These are phyloP conservation scores for Umbellularia californica DNA, from an alignment of 164 flowering plant species.

Conservation along the genomic window DNA sequence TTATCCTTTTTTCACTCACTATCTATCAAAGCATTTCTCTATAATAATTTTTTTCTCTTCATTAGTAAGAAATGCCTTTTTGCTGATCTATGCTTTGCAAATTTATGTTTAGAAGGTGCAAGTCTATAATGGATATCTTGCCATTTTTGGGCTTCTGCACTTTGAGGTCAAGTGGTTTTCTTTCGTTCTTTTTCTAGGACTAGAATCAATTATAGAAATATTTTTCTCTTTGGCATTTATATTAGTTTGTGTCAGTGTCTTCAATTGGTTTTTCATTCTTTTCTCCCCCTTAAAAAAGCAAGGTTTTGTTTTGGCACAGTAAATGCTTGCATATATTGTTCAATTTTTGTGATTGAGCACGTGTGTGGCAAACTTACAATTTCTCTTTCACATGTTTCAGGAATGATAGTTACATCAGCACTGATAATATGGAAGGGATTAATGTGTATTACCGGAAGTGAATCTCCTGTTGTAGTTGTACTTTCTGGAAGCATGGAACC, in stretches of 20 bases:
- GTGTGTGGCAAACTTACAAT: neutral
- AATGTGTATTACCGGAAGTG: conserved; percentile 80
- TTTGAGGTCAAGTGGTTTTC: too few species aligned
- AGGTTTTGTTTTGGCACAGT: conserved; percentile 1
- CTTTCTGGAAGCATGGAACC: conserved; percentile 89
- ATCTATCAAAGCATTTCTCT: too few species aligned
- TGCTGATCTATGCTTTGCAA: too few species aligned
- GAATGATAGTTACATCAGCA: conserved; percentile 77
- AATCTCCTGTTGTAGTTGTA: conserved; percentile 81
- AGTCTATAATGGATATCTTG: too few species aligned
- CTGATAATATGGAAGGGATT: conserved; percentile 78
- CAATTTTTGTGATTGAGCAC: neutral
- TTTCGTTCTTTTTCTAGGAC: too few species aligned
- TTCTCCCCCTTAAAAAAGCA: neutral
- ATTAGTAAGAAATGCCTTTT: too few species aligned
- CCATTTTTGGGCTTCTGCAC: too few species aligned
- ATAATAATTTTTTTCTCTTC: too few species aligned
- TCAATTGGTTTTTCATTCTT: neutral
- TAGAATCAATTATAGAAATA: too few species aligned
- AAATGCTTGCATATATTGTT: neutral
- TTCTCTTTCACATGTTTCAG: conserved; percentile 22
- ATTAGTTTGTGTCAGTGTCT: neutral
- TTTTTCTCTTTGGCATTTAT: neutral
- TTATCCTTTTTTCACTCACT: too few species aligned
- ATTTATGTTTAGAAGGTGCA: too few species aligned